Evolutionary conservation across 805 yeast genomes (phyloP).

Genomic region (Cyberlindnera euphorbiae): DNA sequence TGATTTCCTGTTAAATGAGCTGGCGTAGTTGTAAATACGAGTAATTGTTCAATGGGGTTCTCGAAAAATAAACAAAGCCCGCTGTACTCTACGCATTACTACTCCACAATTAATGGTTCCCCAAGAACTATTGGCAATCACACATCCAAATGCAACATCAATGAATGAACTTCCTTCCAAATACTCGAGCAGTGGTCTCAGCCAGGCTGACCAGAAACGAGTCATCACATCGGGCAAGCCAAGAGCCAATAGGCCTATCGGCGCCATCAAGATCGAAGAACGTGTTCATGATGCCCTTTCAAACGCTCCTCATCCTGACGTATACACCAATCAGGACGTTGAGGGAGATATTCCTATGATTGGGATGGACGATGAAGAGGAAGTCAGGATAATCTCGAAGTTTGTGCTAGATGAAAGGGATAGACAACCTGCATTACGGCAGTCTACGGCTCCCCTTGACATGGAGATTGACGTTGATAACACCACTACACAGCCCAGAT

Average conservation of each 20-base stretch:
- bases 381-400: constrained; percentile 39
- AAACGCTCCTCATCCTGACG: too few species aligned
- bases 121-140: too few species aligned
- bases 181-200: constrained; percentile 21
- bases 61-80: too few species aligned
- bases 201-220: constrained; percentile 12
- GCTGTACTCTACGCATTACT: too few species aligned
- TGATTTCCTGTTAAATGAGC: too few species aligned
- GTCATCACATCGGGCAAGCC: constrained; percentile 18
- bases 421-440: constrained; percentile 1
- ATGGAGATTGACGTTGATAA: constrained; percentile 4
- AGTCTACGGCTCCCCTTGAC: not conserved
- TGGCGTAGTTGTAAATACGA: not conserved
- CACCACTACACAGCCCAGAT: constrained; percentile 7
- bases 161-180: constrained; percentile 21
- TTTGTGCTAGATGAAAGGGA: constrained; percentile 29
- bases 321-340: constrained; percentile 5
- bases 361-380: constrained; percentile 42
- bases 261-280: constrained; percentile 23
- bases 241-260: constrained; percentile 19
- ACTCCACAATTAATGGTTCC: too few species aligned
- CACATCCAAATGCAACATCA: too few species aligned
- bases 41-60: too few species aligned
- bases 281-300: constrained; percentile 18
- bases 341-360: constrained; percentile 45